A percentile compares a stretch with the other conserved stretches of the same genome.
Conservation (phyloP, 2,329 filamentous ascomycete genomes). For the Xylaria sp. region DNA sequence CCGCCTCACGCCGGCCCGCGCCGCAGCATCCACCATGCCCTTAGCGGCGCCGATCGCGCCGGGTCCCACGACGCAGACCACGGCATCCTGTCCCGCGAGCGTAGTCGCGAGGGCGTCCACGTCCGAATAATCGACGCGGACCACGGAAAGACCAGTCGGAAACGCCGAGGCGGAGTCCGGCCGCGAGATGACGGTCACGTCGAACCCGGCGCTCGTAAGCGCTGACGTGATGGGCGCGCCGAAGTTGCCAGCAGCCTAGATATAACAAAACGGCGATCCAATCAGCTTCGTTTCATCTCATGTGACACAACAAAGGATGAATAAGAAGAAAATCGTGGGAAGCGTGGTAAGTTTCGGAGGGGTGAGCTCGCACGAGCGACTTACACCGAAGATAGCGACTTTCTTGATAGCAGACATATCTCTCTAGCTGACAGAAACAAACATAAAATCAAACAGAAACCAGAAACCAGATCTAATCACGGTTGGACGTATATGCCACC, state of each 20-base stretch:
- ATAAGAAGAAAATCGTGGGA: no score
- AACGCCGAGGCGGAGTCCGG: constrained; percentile 40
- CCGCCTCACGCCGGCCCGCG: constrained; percentile 46
- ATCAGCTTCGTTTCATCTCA: neutral
- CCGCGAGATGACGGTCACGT: constrained; percentile 44
- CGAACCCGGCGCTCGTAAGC: constrained; percentile 41
- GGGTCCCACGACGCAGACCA: constrained; percentile 44
- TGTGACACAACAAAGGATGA: neutral
- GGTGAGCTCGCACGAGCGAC: constrained; percentile 12
- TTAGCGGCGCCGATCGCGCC: constrained; percentile 37
- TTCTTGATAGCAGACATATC: constrained; percentile 41
- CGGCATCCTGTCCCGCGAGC: constrained; percentile 46
- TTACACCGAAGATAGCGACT: constrained; percentile 46
- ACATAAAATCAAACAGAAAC: neutral
- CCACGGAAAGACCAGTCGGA: constrained; percentile 37
- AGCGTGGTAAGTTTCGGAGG: neutral
- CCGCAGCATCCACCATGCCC: constrained; percentile 48
- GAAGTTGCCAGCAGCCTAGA: constrained; percentile 47
- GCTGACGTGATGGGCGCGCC: constrained; percentile 44
- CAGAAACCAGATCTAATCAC: neutral
- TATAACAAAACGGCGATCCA: neutral
- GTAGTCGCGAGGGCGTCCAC: constrained; percentile 39
- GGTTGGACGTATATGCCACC: neutral
- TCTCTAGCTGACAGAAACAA: neutral
- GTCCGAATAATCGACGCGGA: constrained; percentile 40